These are phyloP conservation scores for Oenanthe javanica DNA, from an alignment of 140 eudicot genomes.

Conservation along the genomic window DNA sequence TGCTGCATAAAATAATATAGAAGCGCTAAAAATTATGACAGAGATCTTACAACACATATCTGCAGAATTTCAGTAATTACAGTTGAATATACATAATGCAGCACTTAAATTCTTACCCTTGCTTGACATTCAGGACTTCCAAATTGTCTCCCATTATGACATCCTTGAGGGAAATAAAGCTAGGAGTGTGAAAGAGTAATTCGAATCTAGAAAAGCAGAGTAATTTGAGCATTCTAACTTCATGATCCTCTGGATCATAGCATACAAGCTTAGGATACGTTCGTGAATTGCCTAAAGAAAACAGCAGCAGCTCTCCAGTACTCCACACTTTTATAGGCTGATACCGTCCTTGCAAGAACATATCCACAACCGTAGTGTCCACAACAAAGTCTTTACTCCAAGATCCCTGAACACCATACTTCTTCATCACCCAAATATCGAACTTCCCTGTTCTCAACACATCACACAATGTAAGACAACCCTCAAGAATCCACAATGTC, in stretches of 20 bases:
- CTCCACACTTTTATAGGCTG: background rate
- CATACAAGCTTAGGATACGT: background rate
- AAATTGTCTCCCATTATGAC: background rate
- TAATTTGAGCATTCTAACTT: background rate
- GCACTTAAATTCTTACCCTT: background rate
- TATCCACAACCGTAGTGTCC: slow-evolving; percentile 1
- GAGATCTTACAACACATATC: background rate
- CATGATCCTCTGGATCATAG: background rate
- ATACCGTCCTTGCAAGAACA: background rate
- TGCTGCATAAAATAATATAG: background rate
- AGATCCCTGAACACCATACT: background rate
- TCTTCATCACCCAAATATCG: background rate
- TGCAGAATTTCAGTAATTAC: background rate
- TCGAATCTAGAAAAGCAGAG: background rate
- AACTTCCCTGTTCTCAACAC: background rate
- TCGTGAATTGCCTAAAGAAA: background rate
- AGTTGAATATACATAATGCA: background rate
- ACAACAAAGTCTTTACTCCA: background rate
- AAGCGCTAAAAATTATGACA: too few species aligned
- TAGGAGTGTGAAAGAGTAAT: background rate
- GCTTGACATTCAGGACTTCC: background rate
- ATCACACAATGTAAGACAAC: background rate
- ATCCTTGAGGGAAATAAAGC: background rate
- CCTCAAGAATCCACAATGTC: background rate
- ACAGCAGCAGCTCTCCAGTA: background rate